Evolutionary conservation across 2,329 filamentous ascomycete species (phyloP).

Genomic region (Colletotrichum falcatum): DNA sequence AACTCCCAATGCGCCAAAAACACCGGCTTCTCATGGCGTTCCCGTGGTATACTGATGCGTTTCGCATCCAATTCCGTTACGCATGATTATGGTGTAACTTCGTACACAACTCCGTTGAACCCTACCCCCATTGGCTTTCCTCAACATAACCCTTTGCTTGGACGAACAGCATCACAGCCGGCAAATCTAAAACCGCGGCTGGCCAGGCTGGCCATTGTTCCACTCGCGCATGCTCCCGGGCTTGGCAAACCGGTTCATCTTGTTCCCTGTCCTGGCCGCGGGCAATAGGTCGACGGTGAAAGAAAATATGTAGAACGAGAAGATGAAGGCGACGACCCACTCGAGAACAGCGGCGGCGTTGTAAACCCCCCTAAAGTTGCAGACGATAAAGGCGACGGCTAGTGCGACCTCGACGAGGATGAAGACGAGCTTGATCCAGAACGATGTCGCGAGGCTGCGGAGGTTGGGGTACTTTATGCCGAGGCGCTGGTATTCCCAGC

Average conservation of each 20-base stretch:
- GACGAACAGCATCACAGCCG: neutral
- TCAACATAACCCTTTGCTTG: neutral
- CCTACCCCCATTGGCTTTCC: neutral
- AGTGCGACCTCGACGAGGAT: constrained; percentile 83
- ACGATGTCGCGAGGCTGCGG: constrained; percentile 79
- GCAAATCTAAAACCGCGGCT: constrained; percentile 5
- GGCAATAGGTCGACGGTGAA: constrained; percentile 91
- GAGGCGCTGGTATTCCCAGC: constrained; percentile 88
- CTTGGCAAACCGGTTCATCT: constrained; percentile 34
- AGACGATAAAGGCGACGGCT: constrained; percentile 77
- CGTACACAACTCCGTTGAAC: neutral
- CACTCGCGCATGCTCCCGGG: constrained; percentile 27
- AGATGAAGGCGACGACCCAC: constrained; percentile 83
- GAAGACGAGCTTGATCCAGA: constrained; percentile 89
- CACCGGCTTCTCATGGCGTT: constrained; percentile 10
- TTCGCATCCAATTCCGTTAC: neutral
- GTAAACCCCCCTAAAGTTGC: constrained; percentile 58
- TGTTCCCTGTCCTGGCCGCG: constrained; percentile 71
- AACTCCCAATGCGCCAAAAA: constrained; percentile 23
- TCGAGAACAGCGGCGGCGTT: constrained; percentile 84
- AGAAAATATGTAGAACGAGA: constrained; percentile 87
- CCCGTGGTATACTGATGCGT: constrained; percentile 11
- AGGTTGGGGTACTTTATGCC: constrained; percentile 81
- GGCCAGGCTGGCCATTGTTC: neutral
- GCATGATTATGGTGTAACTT: neutral